Conservation (phyloP, 2,329 filamentous ascomycete genomes). For the Lizonia empirigonia region DNA sequence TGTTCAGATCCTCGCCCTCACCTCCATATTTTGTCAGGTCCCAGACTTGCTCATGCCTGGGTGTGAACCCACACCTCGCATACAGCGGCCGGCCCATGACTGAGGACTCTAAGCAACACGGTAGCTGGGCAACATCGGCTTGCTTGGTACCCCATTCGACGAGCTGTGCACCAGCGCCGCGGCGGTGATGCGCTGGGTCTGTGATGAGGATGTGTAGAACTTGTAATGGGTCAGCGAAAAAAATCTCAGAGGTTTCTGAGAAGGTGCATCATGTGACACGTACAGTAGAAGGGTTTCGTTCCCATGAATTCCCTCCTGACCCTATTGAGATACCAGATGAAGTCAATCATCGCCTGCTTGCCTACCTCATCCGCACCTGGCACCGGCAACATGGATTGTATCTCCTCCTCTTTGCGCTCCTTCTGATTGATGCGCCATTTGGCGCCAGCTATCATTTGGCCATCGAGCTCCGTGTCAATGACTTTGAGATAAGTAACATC, state of each 20-base stretch:
- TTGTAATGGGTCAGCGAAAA: slow-evolving; percentile 2
- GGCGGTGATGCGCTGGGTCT: slow-evolving; percentile 49
- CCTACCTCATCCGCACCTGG: slow-evolving; percentile 33
- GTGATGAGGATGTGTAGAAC: slow-evolving; percentile 43
- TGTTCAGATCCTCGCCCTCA: slow-evolving; percentile 35
- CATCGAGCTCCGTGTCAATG: slow-evolving; percentile 40
- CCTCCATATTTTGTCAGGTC: slow-evolving; percentile 39
- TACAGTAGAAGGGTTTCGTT: slow-evolving; percentile 44
- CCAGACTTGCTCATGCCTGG: slow-evolving; percentile 27
- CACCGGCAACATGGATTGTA: slow-evolving; percentile 36
- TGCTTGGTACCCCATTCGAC: slow-evolving; percentile 49
- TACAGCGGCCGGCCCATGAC: slow-evolving; percentile 51
- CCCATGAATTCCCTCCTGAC: slow-evolving; percentile 42
- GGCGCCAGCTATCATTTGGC: slow-evolving; percentile 42
- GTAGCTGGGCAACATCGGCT: slow-evolving; percentile 50
- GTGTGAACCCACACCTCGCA: slow-evolving; percentile 36
- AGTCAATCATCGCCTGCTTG: slow-evolving; percentile 33
- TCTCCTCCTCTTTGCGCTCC: slow-evolving; percentile 39
- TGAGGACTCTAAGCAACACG: slow-evolving; percentile 52
- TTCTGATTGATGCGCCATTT: slow-evolving; percentile 46
- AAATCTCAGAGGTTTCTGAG: too few relatives aligned
- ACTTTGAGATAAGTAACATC: slow-evolving; percentile 41
- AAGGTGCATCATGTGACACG: slow-evolving; percentile 8
- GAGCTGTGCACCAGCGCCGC: slow-evolving; percentile 50
- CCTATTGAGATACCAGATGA: slow-evolving; percentile 33